Evolutionary conservation across 1,284 basidiomycete species (phyloP), one percentile per base, ranked within the genome.

Genomic region (Ceratobasidium sp.): DNA sequence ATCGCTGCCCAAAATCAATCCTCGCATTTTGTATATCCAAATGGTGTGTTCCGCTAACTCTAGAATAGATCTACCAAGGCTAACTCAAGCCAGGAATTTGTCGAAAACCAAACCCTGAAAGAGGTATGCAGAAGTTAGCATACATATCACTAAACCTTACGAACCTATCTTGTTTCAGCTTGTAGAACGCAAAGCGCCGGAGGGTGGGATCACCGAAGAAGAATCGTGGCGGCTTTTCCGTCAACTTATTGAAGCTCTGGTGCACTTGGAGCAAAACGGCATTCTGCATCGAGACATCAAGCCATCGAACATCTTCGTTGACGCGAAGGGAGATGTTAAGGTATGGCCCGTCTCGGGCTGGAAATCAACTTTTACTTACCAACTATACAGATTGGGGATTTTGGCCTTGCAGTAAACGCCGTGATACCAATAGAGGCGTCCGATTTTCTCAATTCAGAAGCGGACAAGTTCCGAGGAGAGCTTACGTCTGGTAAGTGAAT

Each of bases 271-370:
- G 16, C 90, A 89, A 32, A 85, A 94, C 58, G 93, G 93, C 30
- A 96, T 98, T 77, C 91, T 98, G 32, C 96, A 98, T 82, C 87
- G 96, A 58, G 96, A 98, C 80, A 92, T 97, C 80, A 98, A 97
- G 80, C 83, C 94, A 16, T 93, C 92, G 0, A 97, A 97, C 78
- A 95, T 97, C 74, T 94, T 97, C 79, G 93, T 97, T 61, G 92
- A 96, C 80, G 91, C 88, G 14, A 92, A 92, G 73, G 94, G 94
- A 5, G 94, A 98, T 77, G 93, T 84, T 91, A 98, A 93, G 87
- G 92, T 88, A 74, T 70, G 79, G 26, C 57, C 11, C 35, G 50
- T 13, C 23, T 21, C 16, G 46, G 21, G 52, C 41, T n/a, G 38
- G 43, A 30, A 30, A n/a, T 26, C 49, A 35, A 14, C 28, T 32